These are phyloP conservation scores for Ambrosia trifida DNA, from an alignment of 129 eudicot genomes.

Conservation along the genomic window DNA sequence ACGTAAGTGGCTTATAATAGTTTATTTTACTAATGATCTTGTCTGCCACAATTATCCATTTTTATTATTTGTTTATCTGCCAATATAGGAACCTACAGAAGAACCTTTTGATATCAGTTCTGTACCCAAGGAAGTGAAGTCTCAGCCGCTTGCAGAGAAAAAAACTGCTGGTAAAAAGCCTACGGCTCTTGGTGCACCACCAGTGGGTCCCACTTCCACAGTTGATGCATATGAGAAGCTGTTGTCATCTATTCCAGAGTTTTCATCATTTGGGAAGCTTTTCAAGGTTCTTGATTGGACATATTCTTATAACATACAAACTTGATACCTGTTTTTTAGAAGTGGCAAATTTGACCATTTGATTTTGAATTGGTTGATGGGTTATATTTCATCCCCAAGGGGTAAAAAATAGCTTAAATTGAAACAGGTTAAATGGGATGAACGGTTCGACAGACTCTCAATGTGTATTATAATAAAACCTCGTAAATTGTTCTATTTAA, in stretches of 20 bases:
- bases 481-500: not conserved
- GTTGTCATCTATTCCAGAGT: constrained; percentile 75
- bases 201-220: constrained; percentile 57
- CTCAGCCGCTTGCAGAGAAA: constrained; percentile 81
- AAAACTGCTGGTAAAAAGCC: constrained; percentile 79
- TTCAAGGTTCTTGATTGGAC: constrained; percentile 59
- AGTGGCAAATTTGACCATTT: constrained; percentile 4
- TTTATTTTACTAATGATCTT: not conserved
- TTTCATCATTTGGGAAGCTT: constrained; percentile 70
- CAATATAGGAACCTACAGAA: constrained; percentile 67
- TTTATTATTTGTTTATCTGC: constrained; percentile 19
- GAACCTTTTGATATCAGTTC: constrained; percentile 75
- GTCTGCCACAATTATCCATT: not conserved
- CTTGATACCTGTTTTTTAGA: not conserved
- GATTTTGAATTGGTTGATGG: not conserved
- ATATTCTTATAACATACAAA: not conserved
- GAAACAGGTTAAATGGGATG: not conserved
- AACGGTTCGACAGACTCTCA: not conserved
- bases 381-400: not conserved
- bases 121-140: constrained; percentile 81
- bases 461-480: not conserved
- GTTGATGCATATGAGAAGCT: constrained; percentile 77
- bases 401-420: not conserved
- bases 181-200: constrained; percentile 72
- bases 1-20: constrained; percentile 47